Percentiles rank a stretch among this genome's conserved stretches.
phyloP scores from a whole-genome alignment of 345 rosid genomes.

The Balakata baccata region DNA sequence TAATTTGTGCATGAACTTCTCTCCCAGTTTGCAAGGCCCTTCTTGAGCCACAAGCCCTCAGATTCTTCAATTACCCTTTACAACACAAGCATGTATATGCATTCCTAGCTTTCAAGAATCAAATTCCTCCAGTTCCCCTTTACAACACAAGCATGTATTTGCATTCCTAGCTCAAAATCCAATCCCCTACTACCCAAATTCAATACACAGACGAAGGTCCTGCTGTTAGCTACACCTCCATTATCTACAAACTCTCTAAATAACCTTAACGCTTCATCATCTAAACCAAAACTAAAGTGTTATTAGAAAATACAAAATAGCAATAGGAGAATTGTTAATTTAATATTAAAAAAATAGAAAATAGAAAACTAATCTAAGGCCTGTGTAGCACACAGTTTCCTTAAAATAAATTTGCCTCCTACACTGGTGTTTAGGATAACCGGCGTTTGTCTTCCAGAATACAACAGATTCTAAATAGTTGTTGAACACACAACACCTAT shows the following conservation, averaged over 20 bases:
- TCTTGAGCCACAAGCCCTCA: conserved; percentile 76
- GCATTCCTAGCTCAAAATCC: conserved; percentile 68
- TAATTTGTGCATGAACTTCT: conserved; percentile 74
- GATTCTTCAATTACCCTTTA: conserved; percentile 54
- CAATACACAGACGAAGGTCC: conserved; percentile 66
- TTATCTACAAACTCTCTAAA: conserved; percentile 37
- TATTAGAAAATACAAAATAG: too few species aligned
- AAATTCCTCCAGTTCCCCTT: conserved; percentile 56
- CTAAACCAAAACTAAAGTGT: conserved; percentile 40
- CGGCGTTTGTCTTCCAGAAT: too few species aligned
- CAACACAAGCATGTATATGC: conserved; percentile 60
- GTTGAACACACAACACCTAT: too few species aligned
- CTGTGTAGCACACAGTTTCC: too few species aligned
- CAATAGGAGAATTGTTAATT: too few species aligned
- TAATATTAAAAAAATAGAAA: too few species aligned
- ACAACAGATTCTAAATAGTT: too few species aligned
- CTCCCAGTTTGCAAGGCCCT: conserved; percentile 51
- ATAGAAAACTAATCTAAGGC: too few species aligned
- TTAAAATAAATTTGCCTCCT: too few species aligned
- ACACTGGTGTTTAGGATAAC: too few species aligned
- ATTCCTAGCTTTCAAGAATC: conserved; percentile 64
- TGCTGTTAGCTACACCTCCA: conserved; percentile 50
- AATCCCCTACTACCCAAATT: conserved; percentile 54
- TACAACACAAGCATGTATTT: conserved; percentile 60
- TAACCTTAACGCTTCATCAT: conserved; percentile 54